Percentiles rank a stretch among this genome's conserved stretches.
These are phyloP conservation scores for Arthrobotrys iridis DNA, from an alignment of 2,329 filamentous ascomycete species.

Conservation along the genomic window DNA sequence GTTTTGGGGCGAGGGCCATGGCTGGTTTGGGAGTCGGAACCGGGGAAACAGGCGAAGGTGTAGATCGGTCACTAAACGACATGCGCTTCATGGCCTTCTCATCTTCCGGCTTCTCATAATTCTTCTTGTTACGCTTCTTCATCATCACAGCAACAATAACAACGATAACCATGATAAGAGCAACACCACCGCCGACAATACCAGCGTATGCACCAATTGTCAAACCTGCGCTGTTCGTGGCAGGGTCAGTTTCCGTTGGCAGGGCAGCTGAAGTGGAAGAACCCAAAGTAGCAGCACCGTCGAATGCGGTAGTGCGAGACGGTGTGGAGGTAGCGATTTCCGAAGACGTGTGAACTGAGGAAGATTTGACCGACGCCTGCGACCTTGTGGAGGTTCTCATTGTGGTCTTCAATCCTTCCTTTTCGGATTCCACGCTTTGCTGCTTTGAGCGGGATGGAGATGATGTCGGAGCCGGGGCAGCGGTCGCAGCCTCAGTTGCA, in stretches of 20 bases:
- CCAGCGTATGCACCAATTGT: constrained; percentile 68
- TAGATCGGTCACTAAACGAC: constrained; percentile 55
- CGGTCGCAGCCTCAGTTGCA: not conserved
- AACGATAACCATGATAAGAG: constrained; percentile 73
- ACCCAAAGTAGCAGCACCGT: constrained; percentile 21
- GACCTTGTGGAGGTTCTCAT: constrained; percentile 37
- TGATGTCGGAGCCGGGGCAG: not conserved
- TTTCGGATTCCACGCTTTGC: constrained; percentile 26
- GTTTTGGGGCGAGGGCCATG: constrained; percentile 63
- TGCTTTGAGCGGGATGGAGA: constrained; percentile 17
- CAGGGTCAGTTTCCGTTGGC: constrained; percentile 5
- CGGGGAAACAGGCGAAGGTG: constrained; percentile 60
- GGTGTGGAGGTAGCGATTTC: constrained; percentile 3
- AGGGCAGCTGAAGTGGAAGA: constrained; percentile 16
- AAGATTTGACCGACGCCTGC: not conserved
- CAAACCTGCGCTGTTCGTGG: constrained; percentile 48
- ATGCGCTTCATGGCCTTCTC: constrained; percentile 68
- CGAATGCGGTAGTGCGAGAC: constrained; percentile 22
- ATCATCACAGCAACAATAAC: constrained; percentile 77
- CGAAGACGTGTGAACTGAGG: constrained; percentile 2
- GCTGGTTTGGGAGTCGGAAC: constrained; percentile 61
- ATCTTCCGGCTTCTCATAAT: constrained; percentile 67
- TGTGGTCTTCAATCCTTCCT: constrained; percentile 31
- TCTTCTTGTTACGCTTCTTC: constrained; percentile 71
- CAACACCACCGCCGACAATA: constrained; percentile 81